A percentile compares a stretch with the other conserved stretches of the same genome.
These are phyloP conservation scores for Cucurbita maxima DNA, from an alignment of 306 rosid species.

Conservation along the genomic window DNA sequence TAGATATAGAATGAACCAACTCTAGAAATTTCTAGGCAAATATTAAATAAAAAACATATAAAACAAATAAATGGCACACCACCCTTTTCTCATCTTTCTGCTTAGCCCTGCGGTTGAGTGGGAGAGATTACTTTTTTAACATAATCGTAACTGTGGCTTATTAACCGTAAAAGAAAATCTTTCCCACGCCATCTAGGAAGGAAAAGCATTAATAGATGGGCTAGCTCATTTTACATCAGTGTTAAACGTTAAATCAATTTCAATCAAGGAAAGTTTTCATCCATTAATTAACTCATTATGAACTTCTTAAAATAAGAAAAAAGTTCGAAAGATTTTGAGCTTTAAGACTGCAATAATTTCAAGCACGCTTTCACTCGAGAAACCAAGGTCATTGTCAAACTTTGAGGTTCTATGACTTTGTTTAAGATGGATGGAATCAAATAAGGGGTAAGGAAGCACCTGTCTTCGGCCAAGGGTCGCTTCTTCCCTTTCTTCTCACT, in stretches of 20 bases:
- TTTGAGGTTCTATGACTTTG: background rate
- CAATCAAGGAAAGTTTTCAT: background rate
- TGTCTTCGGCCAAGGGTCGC: slow-evolving; percentile 26
- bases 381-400: background rate
- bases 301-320: background rate
- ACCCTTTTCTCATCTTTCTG: background rate
- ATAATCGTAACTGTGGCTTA: background rate
- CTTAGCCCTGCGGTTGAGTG: background rate
- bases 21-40: background rate
- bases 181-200: background rate
- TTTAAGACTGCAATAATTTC: background rate
- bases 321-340: background rate
- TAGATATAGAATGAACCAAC: background rate
- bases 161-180: background rate
- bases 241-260: background rate
- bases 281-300: background rate
- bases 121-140: background rate
- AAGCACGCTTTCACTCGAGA: background rate
- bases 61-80: background rate
- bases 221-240: background rate
- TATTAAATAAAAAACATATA: background rate
- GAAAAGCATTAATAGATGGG: background rate
- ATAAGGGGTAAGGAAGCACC: slow-evolving; percentile 20
- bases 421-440: background rate
- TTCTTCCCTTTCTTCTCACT: slow-evolving; percentile 46